Evolutionary conservation across 257 asterid species (phyloP).

Genomic region (Solanum pinnatisectum): DNA sequence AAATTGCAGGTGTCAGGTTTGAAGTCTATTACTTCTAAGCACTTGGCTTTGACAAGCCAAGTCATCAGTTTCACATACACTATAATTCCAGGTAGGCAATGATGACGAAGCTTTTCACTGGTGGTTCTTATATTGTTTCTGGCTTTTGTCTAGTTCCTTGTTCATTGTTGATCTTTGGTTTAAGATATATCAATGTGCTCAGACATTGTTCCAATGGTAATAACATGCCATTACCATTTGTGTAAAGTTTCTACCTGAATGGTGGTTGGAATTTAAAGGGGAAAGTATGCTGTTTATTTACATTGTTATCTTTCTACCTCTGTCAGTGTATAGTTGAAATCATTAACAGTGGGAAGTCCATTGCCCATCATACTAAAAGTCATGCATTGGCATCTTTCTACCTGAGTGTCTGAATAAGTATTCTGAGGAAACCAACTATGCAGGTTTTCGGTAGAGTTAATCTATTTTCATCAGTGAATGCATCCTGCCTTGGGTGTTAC

Average conservation of each 20-base stretch:
- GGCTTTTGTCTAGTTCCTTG: background rate
- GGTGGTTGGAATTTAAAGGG: background rate
- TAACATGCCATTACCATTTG: background rate
- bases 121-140: background rate
- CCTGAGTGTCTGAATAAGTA: background rate
- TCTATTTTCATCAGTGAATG: background rate
- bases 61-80: slow-evolving; percentile 83
- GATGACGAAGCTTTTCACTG: background rate
- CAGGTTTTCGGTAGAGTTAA: background rate
- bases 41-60: slow-evolving; percentile 98
- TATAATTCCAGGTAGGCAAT: slow-evolving; percentile 83
- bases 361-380: background rate
- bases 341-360: background rate
- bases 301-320: background rate
- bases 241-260: background rate
- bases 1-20: slow-evolving; percentile 86
- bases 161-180: background rate
- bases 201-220: background rate
- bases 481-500: background rate
- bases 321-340: background rate
- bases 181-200: background rate
- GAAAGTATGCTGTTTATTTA: background rate
- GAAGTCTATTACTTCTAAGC: slow-evolving; percentile 97
- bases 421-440: background rate
- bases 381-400: background rate